Base-by-base conservation (phyloP, 2,329 filamentous ascomycete genomes). In the Epichloe amarillans region DNA sequence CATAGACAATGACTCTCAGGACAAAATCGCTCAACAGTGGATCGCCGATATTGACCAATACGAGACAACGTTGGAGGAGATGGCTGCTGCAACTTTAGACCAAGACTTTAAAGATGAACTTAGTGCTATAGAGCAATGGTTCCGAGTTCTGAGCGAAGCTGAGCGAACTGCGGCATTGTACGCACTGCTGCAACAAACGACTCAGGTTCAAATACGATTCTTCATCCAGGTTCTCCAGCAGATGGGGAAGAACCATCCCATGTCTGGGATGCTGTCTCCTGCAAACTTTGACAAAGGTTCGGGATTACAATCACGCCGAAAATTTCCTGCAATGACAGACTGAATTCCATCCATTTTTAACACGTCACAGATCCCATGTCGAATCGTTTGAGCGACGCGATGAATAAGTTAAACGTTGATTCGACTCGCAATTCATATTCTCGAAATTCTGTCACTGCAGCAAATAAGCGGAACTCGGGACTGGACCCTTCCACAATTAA, bases 91-190 rank as follows among this genome's bases (percentile, higher is more conserved):
- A 30, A 97, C 93, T n/a, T 75, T 97, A 50, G 93, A 98, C 65
- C 93, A 98, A 72, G 93, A 98, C 65, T 98, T 98, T 76, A 98
- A 98, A 73, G 93, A 97, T 69, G 93, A 98, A 69, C 79, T 98
- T 54, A 96, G 89, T 65, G 93, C 93, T 59, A 98, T 98, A 64
- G 93, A 98, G 72, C 93, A 98, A 74, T 98, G 93, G 93, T 98
- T 98, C 69, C 85, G 90, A 55, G 93, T 98, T 50, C 74, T 98
- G 57, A 97, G 91, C 64, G 93, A 97, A 71, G 90, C 93, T 30
- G 93, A 98, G 71, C 80, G 93, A 55, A 98, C 93, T 19, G 93
- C 93, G 55, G 93, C 93, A 46, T 72, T 97, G 52, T 98, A 98
- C 67, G 91, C 93, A 54, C 75, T 98, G 60, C 76, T 98, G 53